phyloP scores from a whole-genome alignment of 352 stramenopile species.

The Phytophthora tubulina region DNA sequence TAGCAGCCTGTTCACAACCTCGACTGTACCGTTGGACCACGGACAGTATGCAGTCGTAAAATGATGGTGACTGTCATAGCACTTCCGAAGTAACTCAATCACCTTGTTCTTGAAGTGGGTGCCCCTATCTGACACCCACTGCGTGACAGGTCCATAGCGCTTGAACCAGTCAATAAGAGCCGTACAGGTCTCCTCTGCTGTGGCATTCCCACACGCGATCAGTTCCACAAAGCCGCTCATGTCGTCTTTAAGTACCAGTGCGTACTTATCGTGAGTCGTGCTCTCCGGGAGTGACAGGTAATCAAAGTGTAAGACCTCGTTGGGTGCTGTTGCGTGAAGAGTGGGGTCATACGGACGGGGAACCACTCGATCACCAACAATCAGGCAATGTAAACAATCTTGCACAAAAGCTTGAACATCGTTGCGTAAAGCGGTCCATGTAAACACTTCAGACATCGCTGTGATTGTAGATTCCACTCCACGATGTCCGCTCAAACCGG shows the following conservation, averaged over 20 bases:
- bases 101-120: constrained; percentile 6
- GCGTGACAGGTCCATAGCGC: not conserved
- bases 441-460: constrained; percentile 9
- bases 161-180: constrained; percentile 3
- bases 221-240: constrained; percentile 43
- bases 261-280: constrained; percentile 27
- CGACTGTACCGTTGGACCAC: constrained; percentile 4
- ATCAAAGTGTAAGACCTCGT: constrained; percentile 54
- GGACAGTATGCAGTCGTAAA: not conserved
- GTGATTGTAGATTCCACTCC: constrained; percentile 23
- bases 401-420: constrained; percentile 25
- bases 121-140: not conserved
- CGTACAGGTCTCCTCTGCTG: not conserved
- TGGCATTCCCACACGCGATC: constrained; percentile 16
- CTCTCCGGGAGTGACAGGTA: constrained; percentile 21
- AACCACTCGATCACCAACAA: not conserved
- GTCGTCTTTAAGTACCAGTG: constrained; percentile 43
- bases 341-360: constrained; percentile 28
- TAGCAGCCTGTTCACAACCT: constrained; percentile 3
- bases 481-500: constrained; percentile 31
- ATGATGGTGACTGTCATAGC: not conserved
- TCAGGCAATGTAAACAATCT: constrained; percentile 31
- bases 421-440: constrained; percentile 10
- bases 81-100: not conserved
- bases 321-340: constrained; percentile 36